These are phyloP conservation scores for Dryas alaskensis DNA, from an alignment of 306 rosid genomes.

Conservation along the genomic window DNA sequence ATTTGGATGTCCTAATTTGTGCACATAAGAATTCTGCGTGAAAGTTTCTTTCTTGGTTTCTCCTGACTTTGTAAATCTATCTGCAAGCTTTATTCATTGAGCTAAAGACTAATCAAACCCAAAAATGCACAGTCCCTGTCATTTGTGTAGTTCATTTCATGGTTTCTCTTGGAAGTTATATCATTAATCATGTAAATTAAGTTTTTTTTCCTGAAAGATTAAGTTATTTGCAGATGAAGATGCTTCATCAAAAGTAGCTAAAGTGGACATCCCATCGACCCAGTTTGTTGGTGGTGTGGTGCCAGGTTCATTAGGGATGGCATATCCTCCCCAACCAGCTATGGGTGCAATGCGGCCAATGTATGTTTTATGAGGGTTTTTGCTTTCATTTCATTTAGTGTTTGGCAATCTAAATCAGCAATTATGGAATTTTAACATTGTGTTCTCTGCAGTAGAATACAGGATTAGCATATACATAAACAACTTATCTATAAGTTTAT, in stretches of 20 bases:
- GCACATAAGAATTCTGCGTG: not conserved
- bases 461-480: not conserved
- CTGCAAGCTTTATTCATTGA: not conserved
- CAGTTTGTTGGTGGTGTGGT: constrained; percentile 59
- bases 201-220: constrained; percentile 20
- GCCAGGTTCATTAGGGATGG: constrained; percentile 67
- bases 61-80: not conserved
- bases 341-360: constrained; percentile 61
- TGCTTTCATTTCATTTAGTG: not conserved
- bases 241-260: constrained; percentile 66
- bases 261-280: constrained; percentile 62
- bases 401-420: constrained; percentile 7
- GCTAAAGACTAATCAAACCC: not conserved
- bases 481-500: not conserved
- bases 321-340: constrained; percentile 72
- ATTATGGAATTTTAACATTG: not conserved
- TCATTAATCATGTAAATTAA: not conserved
- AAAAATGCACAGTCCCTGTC: not conserved
- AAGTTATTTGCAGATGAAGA: constrained; percentile 61
- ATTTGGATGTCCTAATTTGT: not conserved
- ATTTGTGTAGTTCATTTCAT: not conserved
- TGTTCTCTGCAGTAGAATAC: not conserved
- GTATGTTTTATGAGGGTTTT: constrained; percentile 44
- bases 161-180: not conserved
- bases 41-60: not conserved